Conservation (phyloP, 208 protist species). For the Lotmaria passim region DNA sequence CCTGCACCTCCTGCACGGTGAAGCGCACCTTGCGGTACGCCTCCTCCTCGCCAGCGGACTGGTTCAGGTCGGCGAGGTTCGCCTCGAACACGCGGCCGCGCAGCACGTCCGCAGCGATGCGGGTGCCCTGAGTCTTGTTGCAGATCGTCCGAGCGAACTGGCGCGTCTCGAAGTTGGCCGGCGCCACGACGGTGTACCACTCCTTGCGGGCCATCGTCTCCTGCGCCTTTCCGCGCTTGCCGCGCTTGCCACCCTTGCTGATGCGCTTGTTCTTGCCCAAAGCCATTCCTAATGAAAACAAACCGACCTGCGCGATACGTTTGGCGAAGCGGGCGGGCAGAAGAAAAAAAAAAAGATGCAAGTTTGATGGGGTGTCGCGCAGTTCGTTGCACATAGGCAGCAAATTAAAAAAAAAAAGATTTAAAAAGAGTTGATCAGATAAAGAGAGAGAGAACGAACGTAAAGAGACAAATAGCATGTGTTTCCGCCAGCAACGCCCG, state of each 20-base stretch:
- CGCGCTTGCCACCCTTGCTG: conserved; percentile 96
- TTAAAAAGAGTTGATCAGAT: too few relatives aligned
- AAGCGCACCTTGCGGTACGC: conserved; percentile 98
- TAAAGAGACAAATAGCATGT: too few relatives aligned
- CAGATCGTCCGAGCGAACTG: conserved; percentile 97
- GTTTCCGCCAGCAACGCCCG: too few relatives aligned
- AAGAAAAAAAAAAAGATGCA: neutral
- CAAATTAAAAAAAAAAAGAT: too few relatives aligned
- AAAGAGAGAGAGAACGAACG: too few relatives aligned
- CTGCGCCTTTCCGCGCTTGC: conserved; percentile 90
- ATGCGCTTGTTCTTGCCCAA: conserved; percentile 96
- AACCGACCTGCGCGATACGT: conserved; percentile 4
- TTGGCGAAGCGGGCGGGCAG: too few relatives aligned
- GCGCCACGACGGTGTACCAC: conserved; percentile 99
- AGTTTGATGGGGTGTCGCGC: neutral
- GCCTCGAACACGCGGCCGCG: conserved; percentile 85
- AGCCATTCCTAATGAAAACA: conserved; percentile 68
- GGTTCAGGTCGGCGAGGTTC: conserved; percentile 97
- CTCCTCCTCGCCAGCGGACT: conserved; percentile 70
- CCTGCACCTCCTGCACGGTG: conserved; percentile 97
- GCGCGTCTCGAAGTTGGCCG: conserved; percentile 95
- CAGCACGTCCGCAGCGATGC: conserved; percentile 94
- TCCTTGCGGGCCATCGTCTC: conserved; percentile 99
- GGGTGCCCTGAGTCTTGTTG: conserved; percentile 97
- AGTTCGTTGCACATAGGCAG: too few relatives aligned